Evolutionary conservation across 768 basidiomycete genomes (phyloP).

Genomic region (Pleurotus salmoneostramineus): DNA sequence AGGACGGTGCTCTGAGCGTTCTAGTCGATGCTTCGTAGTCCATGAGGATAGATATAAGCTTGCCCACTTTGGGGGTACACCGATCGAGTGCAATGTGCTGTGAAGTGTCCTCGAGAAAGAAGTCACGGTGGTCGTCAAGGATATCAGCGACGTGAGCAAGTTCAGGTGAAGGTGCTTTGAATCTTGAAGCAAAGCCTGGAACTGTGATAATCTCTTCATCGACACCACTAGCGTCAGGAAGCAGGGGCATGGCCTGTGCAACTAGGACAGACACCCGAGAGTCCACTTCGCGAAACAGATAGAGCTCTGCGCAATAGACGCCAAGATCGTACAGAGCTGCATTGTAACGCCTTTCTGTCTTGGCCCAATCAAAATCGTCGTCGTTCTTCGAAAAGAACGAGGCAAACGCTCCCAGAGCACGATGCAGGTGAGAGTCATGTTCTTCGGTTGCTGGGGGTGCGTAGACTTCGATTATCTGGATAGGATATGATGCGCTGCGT

Average conservation of each 20-base stretch:
- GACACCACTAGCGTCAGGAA: constrained; percentile 5
- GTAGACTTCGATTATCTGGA: constrained; percentile 55
- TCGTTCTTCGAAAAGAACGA: constrained; percentile 46
- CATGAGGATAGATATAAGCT: constrained; percentile 58
- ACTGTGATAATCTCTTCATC: constrained; percentile 2
- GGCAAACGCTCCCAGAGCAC: constrained; percentile 31
- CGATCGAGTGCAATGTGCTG: constrained; percentile 46
- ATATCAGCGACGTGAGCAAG: constrained; percentile 44
- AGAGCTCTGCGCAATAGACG: constrained; percentile 72
- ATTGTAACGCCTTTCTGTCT: constrained; percentile 59
- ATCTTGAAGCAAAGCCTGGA: constrained; percentile 16
- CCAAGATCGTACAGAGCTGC: constrained; percentile 63
- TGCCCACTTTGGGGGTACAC: constrained; percentile 70
- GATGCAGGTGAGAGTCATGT: constrained; percentile 47
- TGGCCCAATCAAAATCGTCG: constrained; percentile 48
- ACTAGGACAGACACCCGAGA: constrained; percentile 41
- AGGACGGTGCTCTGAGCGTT: not conserved
- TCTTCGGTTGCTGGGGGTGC: constrained; percentile 45
- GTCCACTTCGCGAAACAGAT: constrained; percentile 57
- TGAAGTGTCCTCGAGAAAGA: constrained; percentile 31
- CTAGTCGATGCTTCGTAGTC: constrained; percentile 38
- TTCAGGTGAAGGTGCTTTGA: constrained; percentile 29
- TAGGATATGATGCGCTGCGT: not conserved
- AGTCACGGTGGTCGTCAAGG: constrained; percentile 39
- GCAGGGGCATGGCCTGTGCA: constrained; percentile 14